Base-by-base conservation (phyloP, 1,284 basidiomycete species). In the Leccinum cinnamomeum region DNA sequence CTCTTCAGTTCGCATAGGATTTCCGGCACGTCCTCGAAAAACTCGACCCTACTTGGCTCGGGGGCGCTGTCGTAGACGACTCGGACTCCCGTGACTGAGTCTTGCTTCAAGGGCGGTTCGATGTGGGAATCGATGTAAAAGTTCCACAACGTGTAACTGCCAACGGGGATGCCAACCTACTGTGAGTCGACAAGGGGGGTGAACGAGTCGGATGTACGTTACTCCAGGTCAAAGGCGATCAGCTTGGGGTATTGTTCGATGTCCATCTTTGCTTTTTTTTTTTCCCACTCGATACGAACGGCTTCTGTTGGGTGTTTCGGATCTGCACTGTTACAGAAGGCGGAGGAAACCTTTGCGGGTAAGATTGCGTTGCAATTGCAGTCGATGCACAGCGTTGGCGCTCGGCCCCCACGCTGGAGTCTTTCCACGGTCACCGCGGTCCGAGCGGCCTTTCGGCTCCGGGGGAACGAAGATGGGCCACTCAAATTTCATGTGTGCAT, bases 151-250 rank as follows among this genome's bases (percentile, higher is more conserved):
- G 92, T 94, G 72, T 90, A 94, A 70, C 91, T 91, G 69, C 41
- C 50, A 54, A 51, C 25, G 23, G 7, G 16, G 7, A 51, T 51
- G 50, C 20, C 50, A 14, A 16, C 25, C 20, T 51, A 11, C 18
- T 4, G 2, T 64, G 18, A 68, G 58, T 62, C 55, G 33, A 59
- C 37, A 64, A 65, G 65, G 53, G 44, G 30, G 37, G 56, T 48
- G 20, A 37, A 55, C 7, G 44, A 14, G 41, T 4, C 39, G 55
- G 56, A 28, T n/a, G 33, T 20, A 80, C 85, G 65, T 46, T 72
- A 95, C 90, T 95, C 93, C 23, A 95, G 77, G 69, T 95, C 93
- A 71, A 95, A 94, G 1, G 89, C 92, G 11, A 94, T 78, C 28
- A 93, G 82, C 65, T 88, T 82, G 0, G 92, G 93, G 39, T 86